Evolutionary conservation across 805 yeast species (phyloP).

Genomic region (Teunomyces barrocoloradensis): DNA sequence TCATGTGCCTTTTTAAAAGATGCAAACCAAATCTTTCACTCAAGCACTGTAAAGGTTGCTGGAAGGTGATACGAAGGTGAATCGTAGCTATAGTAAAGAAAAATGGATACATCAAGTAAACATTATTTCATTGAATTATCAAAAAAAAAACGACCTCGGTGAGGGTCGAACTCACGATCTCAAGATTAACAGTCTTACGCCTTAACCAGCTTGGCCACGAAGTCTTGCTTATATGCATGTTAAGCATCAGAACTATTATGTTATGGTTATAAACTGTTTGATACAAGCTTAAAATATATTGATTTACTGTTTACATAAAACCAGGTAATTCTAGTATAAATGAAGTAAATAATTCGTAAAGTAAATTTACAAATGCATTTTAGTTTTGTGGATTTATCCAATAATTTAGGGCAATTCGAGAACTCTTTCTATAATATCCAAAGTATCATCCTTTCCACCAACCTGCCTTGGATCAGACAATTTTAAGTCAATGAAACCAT

Average conservation of each 20-base stretch:
- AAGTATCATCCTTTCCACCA: slow-evolving; percentile 7
- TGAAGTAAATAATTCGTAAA: no score
- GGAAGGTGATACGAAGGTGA: no score
- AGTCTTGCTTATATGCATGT: slow-evolving; percentile 9
- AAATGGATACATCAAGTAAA: no score
- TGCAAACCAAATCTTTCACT: no score
- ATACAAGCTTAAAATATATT: no score
- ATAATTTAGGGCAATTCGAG: slow-evolving; percentile 3
- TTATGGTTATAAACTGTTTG: no score
- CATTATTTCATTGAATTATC: no score
- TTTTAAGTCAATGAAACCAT: slow-evolving; percentile 61
- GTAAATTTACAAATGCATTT: background rate
- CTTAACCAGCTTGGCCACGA: slow-evolving; percentile 17
- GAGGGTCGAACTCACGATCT: slow-evolving; percentile 19
- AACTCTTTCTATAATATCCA: slow-evolving; percentile 8
- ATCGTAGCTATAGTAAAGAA: no score
- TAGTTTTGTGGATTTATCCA: background rate
- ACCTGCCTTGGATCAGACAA: slow-evolving; percentile 38
- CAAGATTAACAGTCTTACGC: slow-evolving; percentile 19
- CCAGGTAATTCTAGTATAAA: no score
- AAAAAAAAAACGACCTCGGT: slow-evolving; percentile 12
- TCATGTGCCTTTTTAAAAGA: no score
- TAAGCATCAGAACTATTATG: background rate
- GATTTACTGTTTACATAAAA: no score
- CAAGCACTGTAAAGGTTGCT: no score